Conservation (phyloP, 2,329 filamentous ascomycete species). For the Phaeoacremonium minimum region DNA sequence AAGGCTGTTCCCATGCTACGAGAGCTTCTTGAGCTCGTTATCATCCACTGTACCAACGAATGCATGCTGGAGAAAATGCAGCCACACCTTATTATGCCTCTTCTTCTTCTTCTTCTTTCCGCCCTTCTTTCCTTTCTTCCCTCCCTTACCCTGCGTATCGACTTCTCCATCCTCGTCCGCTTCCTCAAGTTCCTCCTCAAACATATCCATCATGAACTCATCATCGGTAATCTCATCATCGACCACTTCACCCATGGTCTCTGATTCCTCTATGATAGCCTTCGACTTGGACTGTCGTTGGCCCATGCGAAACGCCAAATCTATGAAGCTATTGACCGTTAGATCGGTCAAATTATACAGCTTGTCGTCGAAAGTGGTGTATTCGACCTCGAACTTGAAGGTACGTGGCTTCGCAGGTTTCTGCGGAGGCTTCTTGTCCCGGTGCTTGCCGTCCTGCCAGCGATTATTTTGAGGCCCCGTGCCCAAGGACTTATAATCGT, state of each 20-base stretch:
- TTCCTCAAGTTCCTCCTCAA: not conserved
- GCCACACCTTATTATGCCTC: slow-evolving; percentile 67
- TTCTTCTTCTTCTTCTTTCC: slow-evolving; percentile 49
- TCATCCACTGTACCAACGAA: slow-evolving; percentile 71
- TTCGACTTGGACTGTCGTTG: slow-evolving; percentile 28
- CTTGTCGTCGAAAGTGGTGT: slow-evolving; percentile 74
- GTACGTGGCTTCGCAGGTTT: slow-evolving; percentile 53
- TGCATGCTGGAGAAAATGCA: slow-evolving; percentile 71
- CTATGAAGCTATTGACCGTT: slow-evolving; percentile 76
- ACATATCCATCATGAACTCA: slow-evolving; percentile 9
- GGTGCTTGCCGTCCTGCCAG: slow-evolving; percentile 63
- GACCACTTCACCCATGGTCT: slow-evolving; percentile 1
- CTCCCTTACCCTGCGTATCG: slow-evolving; percentile 27
- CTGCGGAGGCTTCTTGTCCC: slow-evolving; percentile 50
- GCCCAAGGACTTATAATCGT: slow-evolving; percentile 45
- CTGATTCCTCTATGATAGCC: slow-evolving; percentile 9
- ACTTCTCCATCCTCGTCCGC: slow-evolving; percentile 18
- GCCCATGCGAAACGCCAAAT: slow-evolving; percentile 76
- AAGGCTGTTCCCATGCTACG: too few relatives aligned
- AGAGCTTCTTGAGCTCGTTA: slow-evolving; percentile 57
- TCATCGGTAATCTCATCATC: slow-evolving; percentile 9
- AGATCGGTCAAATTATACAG: slow-evolving; percentile 75
- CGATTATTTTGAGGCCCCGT: slow-evolving; percentile 23
- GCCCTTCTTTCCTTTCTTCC: slow-evolving; percentile 38
- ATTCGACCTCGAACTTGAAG: slow-evolving; percentile 79